A percentile compares a stretch with the other conserved stretches of the same genome.
Conservation (phyloP, 257 asterid species). For the Apocynum venetum region DNA sequence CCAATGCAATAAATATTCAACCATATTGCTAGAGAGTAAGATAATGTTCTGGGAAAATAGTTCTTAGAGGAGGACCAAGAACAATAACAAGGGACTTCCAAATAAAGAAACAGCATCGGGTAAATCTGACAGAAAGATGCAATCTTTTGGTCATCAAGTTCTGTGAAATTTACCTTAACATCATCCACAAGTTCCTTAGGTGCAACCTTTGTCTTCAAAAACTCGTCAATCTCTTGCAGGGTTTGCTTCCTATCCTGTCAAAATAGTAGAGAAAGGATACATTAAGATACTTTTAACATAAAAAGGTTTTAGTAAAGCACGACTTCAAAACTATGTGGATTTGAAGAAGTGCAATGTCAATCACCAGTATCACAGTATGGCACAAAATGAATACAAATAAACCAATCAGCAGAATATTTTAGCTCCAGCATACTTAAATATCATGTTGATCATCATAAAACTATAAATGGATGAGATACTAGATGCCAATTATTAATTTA, state of each 20-base stretch:
- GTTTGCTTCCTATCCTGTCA: constrained; percentile 89
- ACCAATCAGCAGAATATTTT: background rate
- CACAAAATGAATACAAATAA: background rate
- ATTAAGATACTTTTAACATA: background rate
- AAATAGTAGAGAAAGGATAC: constrained; percentile 15
- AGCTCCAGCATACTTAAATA: background rate
- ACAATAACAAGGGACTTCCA: background rate
- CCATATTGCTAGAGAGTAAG: background rate
- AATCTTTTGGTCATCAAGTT: background rate
- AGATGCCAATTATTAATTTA: background rate
- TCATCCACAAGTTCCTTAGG: constrained; percentile 84
- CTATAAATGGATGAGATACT: background rate
- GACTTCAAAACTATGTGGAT: background rate
- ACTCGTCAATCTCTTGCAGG: constrained; percentile 60
- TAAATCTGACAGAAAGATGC: background rate
- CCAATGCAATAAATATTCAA: background rate
- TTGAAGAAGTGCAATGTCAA: background rate
- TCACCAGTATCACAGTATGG: background rate
- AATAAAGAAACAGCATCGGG: background rate
- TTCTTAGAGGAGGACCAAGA: background rate
- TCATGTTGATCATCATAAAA: background rate
- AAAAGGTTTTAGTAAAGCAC: background rate
- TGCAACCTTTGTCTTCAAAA: constrained; percentile 63
- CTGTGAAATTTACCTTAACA: constrained; percentile 52
- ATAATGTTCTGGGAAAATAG: background rate